Base-by-base conservation (phyloP, 2,329 filamentous ascomycete species). In the Alternaria angustiovoidea region DNA sequence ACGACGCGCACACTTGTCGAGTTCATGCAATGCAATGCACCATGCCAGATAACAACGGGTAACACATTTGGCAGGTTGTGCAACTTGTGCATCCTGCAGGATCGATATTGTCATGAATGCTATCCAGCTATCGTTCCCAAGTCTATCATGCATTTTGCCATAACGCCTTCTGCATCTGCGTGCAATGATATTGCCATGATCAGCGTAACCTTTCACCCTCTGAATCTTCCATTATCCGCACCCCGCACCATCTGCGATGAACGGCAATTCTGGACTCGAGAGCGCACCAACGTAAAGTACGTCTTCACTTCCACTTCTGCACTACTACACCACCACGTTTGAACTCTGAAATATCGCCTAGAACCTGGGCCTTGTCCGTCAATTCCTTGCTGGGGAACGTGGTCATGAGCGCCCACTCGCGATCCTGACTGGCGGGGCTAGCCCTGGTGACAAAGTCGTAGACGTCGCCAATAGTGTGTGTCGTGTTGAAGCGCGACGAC, bases 381-480 rank as follows among this genome's bases (percentile, higher is more conserved):
- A 94, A 86, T 54, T 94, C 90, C 80, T 92, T 93, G 72, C 88
- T 92, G 5, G 92, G 92, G 78, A 95, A 95, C 0, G 91, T 94
- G 0, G 92, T 95, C 65, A 90, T 91, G 43, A 96, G 81, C 3
- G 92, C 89, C 84, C 90, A 95, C 4, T 84, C 70, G n/a, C 91
- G 85, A 39, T 79, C 74, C 30, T 81, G 80, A 51, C 86, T 85
- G 7, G 84, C 84, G 0, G 88, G 76, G 26, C 86, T 89, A 0
- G 91, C 85, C n/a, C 85, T 83, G 59, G 86, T 81, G 61, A 94
- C 87, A 70, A 94, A 94, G 8, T 84, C 82, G 77, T 95, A 94
- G 8, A 96, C 85, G 66, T 94, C 90, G 16, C 88, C 89, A 47
- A 96, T 81, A 0, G 91, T 95, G 69, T 93, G 89, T 0, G 86